phyloP scores from a whole-genome alignment of 371 early-diverging fungal species.

The Mucor plumbeus region DNA sequence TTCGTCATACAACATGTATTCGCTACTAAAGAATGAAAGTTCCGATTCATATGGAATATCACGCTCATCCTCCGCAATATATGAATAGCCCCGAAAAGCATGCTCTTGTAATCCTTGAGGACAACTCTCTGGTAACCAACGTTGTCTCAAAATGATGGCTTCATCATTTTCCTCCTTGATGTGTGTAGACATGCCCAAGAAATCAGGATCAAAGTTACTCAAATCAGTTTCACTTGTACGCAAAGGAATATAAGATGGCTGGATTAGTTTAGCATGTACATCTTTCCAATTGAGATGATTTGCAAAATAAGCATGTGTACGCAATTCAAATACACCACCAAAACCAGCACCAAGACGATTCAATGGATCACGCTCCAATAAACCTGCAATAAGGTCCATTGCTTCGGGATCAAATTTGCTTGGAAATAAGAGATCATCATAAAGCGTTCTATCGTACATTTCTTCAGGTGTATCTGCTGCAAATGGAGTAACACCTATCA shows the following conservation, averaged over 20 bases:
- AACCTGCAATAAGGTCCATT: conserved; percentile 57
- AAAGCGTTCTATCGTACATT: conserved; percentile 81
- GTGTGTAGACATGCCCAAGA: conserved; percentile 42
- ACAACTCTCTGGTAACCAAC: conserved; percentile 8
- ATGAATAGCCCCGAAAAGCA: conserved; percentile 33
- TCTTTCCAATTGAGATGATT: conserved; percentile 72
- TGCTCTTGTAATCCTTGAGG: conserved; percentile 21
- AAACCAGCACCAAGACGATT: conserved; percentile 63
- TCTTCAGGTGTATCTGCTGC: conserved; percentile 70
- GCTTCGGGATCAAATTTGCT: conserved; percentile 56
- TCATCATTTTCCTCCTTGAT: conserved; percentile 27
- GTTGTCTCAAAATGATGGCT: not conserved
- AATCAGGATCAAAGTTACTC: conserved; percentile 66
- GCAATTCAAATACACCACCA: conserved; percentile 65
- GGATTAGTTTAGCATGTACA: conserved; percentile 67
- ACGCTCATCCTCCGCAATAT: not conserved
- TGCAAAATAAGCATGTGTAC: conserved; percentile 71
- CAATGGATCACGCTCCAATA: conserved; percentile 71
- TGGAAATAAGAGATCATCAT: conserved; percentile 75
- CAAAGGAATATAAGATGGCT: conserved; percentile 63
- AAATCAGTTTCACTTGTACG: conserved; percentile 56
- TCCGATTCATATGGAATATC: conserved; percentile 18
- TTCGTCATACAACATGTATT: conserved; percentile 12
- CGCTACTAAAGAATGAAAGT: conserved; percentile 14
- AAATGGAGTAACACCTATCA: conserved; percentile 76